Conservation (phyloP, 371 early-diverging fungal species). For the Mortierella sp. region DNA sequence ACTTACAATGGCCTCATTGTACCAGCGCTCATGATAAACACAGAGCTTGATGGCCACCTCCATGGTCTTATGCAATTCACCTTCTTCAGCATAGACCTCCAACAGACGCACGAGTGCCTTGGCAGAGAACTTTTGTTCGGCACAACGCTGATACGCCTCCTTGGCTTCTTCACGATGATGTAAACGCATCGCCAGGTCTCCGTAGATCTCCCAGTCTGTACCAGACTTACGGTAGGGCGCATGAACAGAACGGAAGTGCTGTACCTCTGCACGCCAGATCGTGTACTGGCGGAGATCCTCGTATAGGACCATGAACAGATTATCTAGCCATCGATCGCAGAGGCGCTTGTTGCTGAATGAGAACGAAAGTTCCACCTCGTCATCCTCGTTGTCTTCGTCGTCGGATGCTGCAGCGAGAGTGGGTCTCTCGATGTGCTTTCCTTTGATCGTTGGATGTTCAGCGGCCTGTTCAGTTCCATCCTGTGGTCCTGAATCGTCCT, state of each 20-base stretch:
- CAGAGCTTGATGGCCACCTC: constrained; percentile 84
- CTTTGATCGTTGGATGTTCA: constrained; percentile 25
- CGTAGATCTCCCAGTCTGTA: constrained; percentile 96
- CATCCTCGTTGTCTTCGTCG: constrained; percentile 43
- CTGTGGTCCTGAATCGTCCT: neutral
- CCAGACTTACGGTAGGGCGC: constrained; percentile 86
- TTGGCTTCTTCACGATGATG: constrained; percentile 90
- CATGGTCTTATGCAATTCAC: constrained; percentile 82
- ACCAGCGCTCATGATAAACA: constrained; percentile 83
- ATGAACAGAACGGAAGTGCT: constrained; percentile 61
- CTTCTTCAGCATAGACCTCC: constrained; percentile 82
- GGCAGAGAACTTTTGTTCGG: constrained; percentile 90
- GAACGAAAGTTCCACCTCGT: constrained; percentile 61
- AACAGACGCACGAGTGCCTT: constrained; percentile 87
- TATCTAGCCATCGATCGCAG: constrained; percentile 98
- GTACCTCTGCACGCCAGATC: constrained; percentile 81
- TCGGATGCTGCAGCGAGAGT: constrained; percentile 50
- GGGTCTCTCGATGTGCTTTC: constrained; percentile 52
- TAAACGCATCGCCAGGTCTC: constrained; percentile 88
- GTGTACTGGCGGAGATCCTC: constrained; percentile 96
- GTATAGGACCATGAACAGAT: constrained; percentile 96
- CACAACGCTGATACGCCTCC: constrained; percentile 87
- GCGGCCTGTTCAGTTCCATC: constrained; percentile 23
- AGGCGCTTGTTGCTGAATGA: constrained; percentile 92
- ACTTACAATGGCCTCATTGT: constrained; percentile 85